Evolutionary conservation across 805 yeast genomes (phyloP), one percentile per base, ranked within the genome.

Genomic region (Lachancea dasiensis): DNA sequence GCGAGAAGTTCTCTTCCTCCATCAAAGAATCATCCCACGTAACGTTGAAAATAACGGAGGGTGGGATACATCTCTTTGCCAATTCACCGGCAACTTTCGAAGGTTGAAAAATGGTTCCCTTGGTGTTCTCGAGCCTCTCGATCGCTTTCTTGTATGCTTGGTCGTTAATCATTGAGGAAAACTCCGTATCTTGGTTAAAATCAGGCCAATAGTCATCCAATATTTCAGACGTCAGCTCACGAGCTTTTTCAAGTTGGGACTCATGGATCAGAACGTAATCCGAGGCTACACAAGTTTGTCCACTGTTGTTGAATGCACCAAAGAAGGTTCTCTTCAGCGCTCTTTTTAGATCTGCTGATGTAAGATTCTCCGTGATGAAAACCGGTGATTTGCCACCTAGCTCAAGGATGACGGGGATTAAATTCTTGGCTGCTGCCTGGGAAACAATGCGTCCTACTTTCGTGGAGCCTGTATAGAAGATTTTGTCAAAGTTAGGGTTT

Each of bases 371-470:
- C 36, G 86, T 71, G 8, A 89, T 65, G 49, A 87, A 72, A 2
- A 75, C 83, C 0, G 97, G 97, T 6, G 90, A 81, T 60, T 90
- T 90, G 4, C 97, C 97, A 38, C 97, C 97, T 31, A 89, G 68
- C 62, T 89, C 97, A 44, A 89, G 69, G 6, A 83, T 62, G 8
- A 73, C 72, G 1, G 97, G 97, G 1, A 95, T 86, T 48, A 89
- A 68, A 15, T 75, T 72, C 61, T 84, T 77, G n/a, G 90, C 92
- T 1, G 97, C 96, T 31, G 83, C 82, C 42, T 68, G 64, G 18
- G 90, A 81, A 23, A 90, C 76, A 36, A 85, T 75, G 24, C 72
- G 75, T 15, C 95, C 97, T 19, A 87, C 95, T 16, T 56, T 56
- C 16, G 74, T 70, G 27, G 83, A 79, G 13, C 97, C 97, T 3